These are phyloP conservation scores for Nigrospora sphaerica DNA, from an alignment of 2,329 filamentous ascomycete species.

Conservation along the genomic window DNA sequence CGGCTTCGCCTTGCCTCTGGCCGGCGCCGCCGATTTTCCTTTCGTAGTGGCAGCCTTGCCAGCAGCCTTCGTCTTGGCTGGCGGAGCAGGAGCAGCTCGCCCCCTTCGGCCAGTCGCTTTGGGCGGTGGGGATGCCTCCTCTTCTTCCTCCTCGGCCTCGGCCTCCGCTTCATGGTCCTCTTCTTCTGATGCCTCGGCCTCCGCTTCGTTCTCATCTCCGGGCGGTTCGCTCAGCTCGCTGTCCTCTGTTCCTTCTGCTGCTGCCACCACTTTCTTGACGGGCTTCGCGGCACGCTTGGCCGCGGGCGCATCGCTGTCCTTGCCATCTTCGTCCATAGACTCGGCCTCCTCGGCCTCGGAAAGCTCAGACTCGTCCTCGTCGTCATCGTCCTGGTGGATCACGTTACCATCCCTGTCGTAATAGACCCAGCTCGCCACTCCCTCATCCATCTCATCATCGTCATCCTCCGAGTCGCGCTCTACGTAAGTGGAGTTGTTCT, in stretches of 20 bases:
- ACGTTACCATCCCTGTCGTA: slow-evolving; percentile 28
- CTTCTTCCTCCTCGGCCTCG: slow-evolving; percentile 8
- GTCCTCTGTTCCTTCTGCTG: neutral
- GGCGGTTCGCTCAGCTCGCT: slow-evolving; percentile 3
- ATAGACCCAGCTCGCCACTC: slow-evolving; percentile 54
- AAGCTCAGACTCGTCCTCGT: slow-evolving; percentile 11
- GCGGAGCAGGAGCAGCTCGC: slow-evolving; percentile 4
- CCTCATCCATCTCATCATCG: slow-evolving; percentile 55
- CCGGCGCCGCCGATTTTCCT: neutral
- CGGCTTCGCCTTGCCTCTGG: neutral
- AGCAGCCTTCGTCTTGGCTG: neutral
- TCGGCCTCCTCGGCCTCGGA: slow-evolving; percentile 16
- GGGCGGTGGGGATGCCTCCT: slow-evolving; percentile 12
- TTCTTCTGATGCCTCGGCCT: slow-evolving; percentile 2
- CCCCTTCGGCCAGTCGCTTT: slow-evolving; percentile 17
- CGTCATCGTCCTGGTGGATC: slow-evolving; percentile 15
- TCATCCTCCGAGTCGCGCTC: slow-evolving; percentile 52
- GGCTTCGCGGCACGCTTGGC: no score
- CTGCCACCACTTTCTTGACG: neutral
- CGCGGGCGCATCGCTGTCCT: slow-evolving; percentile 3
- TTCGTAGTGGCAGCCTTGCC: neutral
- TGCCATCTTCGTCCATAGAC: slow-evolving; percentile 8
- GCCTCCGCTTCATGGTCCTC: slow-evolving; percentile 4
- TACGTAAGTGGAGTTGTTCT: slow-evolving; percentile 40
- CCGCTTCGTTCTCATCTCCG: slow-evolving; percentile 4